Base-by-base conservation (phyloP, 306 rosid species). In the Fragaria vesca region DNA sequence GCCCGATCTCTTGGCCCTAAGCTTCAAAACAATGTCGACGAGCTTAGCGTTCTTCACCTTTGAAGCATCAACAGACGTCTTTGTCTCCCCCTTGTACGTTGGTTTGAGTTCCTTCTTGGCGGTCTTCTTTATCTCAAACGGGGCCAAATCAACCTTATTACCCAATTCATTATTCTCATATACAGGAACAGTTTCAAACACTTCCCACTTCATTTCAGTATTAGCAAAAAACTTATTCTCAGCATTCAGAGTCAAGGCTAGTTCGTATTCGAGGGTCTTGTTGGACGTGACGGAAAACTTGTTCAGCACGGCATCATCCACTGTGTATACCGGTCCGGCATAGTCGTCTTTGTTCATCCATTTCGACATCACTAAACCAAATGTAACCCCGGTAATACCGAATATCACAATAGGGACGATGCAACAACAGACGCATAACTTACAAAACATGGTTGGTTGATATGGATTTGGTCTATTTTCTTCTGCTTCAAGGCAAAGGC, bases 301-400 rank as follows among this genome's bases (percentile, higher is more conserved):
- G 2, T 87, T 80, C 68, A 90, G 89, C 3, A 61, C 58, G 24
- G 89, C 86, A 7, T 90, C 81, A 0, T 75, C 42, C 12, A 86
- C 89, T 11, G 72, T 40, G 21, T 79, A 76, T 4, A 57, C 77
- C 13, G n/a, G 65, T 6, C 34, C 66, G 12, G 12, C 32, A 8
- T 2, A 21, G 17, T 9, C 34, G 4, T 2, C 16, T 21, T 26
- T 24, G 1, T 8, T n/a, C 26, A 55, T 55, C 61, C n/a, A 16
- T 6, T 52, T 52, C 24, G 21, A 52, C 21, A 16, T 5, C 21
- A 52, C 8, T 16, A 5, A 1, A 52, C 58, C 58, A 20, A 4
- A 52, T 4, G 58, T 52, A 6, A 12, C 13, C 24, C 58, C 58
- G 58, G 8, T 52, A 2, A 18, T 52, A 57, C 24, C 63, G 6